phyloP scores from a whole-genome alignment of 169 alveolate genomes.

The Plasmodium blacklocki region DNA sequence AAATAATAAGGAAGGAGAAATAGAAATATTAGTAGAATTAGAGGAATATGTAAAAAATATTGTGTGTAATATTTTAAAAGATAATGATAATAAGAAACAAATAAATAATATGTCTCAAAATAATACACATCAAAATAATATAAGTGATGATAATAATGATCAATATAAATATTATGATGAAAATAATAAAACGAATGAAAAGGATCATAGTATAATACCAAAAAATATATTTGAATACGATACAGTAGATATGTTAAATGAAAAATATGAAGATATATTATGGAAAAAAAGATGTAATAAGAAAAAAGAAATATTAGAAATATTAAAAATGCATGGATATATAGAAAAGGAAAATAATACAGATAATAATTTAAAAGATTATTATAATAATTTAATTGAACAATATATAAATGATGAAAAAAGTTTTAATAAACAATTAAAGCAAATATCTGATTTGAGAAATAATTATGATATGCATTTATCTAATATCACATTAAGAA shows the following conservation, averaged over 20 bases:
- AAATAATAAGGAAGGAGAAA: constrained; percentile 30
- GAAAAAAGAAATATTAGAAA: constrained; percentile 45
- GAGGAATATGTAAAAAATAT: constrained; percentile 9
- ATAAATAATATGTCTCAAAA: background rate
- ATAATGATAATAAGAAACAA: background rate
- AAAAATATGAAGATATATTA: constrained; percentile 43
- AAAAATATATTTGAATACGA: background rate
- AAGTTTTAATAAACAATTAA: constrained; percentile 29
- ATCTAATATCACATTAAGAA: constrained; percentile 49
- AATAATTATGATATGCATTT: constrained; percentile 69
- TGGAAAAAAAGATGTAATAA: constrained; percentile 74
- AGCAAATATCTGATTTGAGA: constrained; percentile 57
- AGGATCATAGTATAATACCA: no score
- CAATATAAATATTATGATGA: no score
- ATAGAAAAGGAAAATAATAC: constrained; percentile 21
- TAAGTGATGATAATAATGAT: no score
- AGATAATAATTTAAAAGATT: constrained; percentile 47
- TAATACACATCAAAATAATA: background rate
- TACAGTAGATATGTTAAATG: background rate
- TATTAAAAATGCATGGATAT: constrained; percentile 41
- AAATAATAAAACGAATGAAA: background rate
- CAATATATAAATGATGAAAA: constrained; percentile 60
- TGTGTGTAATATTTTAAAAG: background rate
- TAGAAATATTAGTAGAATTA: constrained; percentile 12
- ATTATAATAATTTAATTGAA: constrained; percentile 46